These are phyloP conservation scores for Triticum urartu DNA, from an alignment of 176 grass and related monocot species.

Conservation along the genomic window DNA sequence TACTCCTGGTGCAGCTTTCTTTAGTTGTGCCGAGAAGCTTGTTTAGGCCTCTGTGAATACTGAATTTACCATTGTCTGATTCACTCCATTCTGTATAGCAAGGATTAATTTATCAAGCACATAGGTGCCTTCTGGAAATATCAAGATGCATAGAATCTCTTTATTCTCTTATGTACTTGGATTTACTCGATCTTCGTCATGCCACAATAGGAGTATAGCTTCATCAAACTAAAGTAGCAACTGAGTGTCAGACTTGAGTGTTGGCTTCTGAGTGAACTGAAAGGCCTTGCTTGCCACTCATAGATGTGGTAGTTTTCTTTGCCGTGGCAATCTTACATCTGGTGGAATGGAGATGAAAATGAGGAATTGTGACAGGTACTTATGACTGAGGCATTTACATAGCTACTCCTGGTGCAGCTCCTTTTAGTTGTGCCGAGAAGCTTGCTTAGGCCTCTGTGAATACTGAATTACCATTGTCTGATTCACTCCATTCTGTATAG, in stretches of 20 bases:
- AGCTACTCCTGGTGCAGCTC: slow-evolving; percentile 31
- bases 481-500: slow-evolving; percentile 25
- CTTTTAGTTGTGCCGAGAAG: slow-evolving; percentile 32
- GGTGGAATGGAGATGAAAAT: slow-evolving; percentile 53
- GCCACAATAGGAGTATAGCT: not conserved
- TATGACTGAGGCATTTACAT: slow-evolving; percentile 21
- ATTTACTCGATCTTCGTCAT: not conserved
- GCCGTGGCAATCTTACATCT: not conserved
- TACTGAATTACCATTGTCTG: slow-evolving; percentile 11
- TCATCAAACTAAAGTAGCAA: not conserved
- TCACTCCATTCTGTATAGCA: slow-evolving; percentile 2
- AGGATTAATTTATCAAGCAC: not conserved
- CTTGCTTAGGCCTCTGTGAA: slow-evolving; percentile 27
- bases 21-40: slow-evolving; percentile 26
- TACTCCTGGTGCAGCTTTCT: slow-evolving; percentile 30
- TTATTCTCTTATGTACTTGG: not conserved
- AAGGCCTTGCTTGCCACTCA: not conserved
- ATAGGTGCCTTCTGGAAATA: not conserved
- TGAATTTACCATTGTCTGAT: slow-evolving; percentile 23
- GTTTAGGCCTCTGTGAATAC: slow-evolving; percentile 19
- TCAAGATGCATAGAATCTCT: not conserved
- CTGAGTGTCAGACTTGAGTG: not conserved
- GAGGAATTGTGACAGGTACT: slow-evolving; percentile 56
- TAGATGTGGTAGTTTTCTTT: not conserved
- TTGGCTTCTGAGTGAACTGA: not conserved